A percentile compares a stretch with the other conserved stretches of the same genome.
Evolutionary conservation across 345 rosid species (phyloP).

Genomic region (Gossypium herbaceum): DNA sequence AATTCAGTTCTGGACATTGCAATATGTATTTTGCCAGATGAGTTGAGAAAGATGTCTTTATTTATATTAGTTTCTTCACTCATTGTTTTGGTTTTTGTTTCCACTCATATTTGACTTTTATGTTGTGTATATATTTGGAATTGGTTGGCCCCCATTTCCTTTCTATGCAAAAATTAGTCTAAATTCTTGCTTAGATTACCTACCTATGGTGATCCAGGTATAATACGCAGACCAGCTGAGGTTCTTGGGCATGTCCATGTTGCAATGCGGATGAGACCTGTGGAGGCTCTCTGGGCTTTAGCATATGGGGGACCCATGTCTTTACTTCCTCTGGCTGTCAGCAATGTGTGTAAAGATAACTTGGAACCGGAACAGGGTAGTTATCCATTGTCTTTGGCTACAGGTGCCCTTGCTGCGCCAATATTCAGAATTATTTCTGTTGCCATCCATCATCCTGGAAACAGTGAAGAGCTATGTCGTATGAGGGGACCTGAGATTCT

Average conservation of each 20-base stretch:
- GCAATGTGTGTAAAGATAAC: constrained; percentile 66
- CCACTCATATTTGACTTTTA: background rate
- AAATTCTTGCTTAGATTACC: constrained; percentile 17
- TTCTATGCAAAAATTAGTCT: background rate
- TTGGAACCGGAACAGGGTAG: constrained; percentile 71
- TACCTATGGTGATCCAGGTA: constrained; percentile 45
- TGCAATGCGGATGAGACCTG: constrained; percentile 79
- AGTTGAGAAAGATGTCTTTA: background rate
- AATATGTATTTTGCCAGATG: background rate
- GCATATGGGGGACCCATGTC: constrained; percentile 97
- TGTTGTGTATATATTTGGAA: background rate
- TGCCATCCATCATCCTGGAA: constrained; percentile 82
- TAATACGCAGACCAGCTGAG: constrained; percentile 87
- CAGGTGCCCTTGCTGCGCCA: constrained; percentile 83
- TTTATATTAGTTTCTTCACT: background rate
- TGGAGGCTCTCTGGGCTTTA: constrained; percentile 93
- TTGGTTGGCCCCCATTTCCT: background rate
- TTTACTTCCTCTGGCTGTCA: constrained; percentile 80
- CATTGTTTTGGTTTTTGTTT: background rate
- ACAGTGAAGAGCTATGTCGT: constrained; percentile 82
- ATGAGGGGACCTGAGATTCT: constrained; percentile 86
- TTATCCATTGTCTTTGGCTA: constrained; percentile 50
- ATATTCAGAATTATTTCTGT: constrained; percentile 75
- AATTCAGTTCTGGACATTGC: background rate
- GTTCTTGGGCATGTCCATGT: constrained; percentile 99